Evolutionary conservation across 371 early-diverging fungal genomes (phyloP).

Genomic region (Mortierella sp.): DNA sequence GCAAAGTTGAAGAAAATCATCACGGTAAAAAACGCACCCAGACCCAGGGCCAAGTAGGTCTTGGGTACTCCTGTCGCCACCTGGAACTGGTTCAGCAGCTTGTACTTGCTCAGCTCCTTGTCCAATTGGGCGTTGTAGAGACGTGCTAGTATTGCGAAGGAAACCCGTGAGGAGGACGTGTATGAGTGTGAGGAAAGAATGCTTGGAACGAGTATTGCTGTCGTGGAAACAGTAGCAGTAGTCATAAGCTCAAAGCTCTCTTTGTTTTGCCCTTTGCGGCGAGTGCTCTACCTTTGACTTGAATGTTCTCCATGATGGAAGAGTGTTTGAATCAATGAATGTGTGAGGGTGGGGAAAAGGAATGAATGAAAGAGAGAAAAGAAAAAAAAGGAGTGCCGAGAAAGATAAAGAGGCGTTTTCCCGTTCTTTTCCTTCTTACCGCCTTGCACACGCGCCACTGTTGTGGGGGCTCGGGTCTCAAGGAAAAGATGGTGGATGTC

Average conservation of each 20-base stretch:
- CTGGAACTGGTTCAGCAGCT: conserved; percentile 72
- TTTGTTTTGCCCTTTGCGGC: not conserved
- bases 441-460: not conserved
- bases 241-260: not conserved
- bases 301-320: conserved; percentile 43
- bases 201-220: too few species aligned
- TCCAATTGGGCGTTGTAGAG: conserved; percentile 67
- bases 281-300: conserved; percentile 31
- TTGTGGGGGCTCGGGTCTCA: not conserved
- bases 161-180: not conserved
- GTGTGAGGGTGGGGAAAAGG: not conserved
- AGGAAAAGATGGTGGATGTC: not conserved
- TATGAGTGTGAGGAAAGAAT: not conserved
- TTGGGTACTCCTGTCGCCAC: conserved; percentile 82
- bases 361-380: not conserved
- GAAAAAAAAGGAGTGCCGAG: not conserved
- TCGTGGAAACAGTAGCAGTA: not conserved
- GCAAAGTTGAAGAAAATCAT: conserved; percentile 91
- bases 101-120: conserved; percentile 76
- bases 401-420: not conserved
- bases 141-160: not conserved
- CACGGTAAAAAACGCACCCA: conserved; percentile 63
- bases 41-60: conserved; percentile 76
- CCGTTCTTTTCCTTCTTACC: not conserved
- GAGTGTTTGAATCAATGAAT: not conserved